Evolutionary conservation across 495 filamentous ascomycete genomes (phyloP), one percentile per base, ranked within the genome.

Genomic region (Neohortaea acidophila): DNA sequence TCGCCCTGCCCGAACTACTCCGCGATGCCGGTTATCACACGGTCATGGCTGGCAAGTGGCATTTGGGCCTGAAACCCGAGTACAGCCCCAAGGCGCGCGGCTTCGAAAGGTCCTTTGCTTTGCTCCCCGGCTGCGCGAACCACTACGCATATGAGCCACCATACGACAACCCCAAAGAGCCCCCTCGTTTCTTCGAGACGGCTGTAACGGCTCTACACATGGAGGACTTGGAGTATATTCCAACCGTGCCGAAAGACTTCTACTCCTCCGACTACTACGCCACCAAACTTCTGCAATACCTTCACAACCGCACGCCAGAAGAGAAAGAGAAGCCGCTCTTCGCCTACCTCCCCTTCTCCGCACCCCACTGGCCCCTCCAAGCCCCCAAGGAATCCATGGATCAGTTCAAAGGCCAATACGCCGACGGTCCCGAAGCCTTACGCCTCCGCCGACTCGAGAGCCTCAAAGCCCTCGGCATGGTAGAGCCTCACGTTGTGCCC

Each of bases 351-450:
- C 66, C 70, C 7, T 75, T 72, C 43, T 67, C 67, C 12, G 72
- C 71, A 0, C 71, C 72, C 15, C 71, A 77, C 45, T 75, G 72
- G 70, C 72, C 70, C 4, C 59, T 75, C 5, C 70, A 76, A 38
- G 69, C 68, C 0, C 68, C 69, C 1, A 55, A 59, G 19, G 63
- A 70, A 29, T 60, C 63, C 30, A 64, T 69, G 28, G 57, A 60
- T 21, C 66, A 67, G 38, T 73, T 74, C 50, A 59, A 58, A 31
- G 71, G 72, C 26, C 56, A 63, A 0, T 74, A 75, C 49, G 64
- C 70, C 34, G 65, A 68, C 29, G 71, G 72, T 0, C 69, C 69
- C 1, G 63, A 72, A 25, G 65, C 57, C 3, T 60, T 74, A n/a
- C 64, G 69, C 3, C 56, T 59, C 39, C 59, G 62, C 28, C 65